Evolutionary conservation across 805 yeast species (phyloP).

Genomic region (Ogataea corticis): DNA sequence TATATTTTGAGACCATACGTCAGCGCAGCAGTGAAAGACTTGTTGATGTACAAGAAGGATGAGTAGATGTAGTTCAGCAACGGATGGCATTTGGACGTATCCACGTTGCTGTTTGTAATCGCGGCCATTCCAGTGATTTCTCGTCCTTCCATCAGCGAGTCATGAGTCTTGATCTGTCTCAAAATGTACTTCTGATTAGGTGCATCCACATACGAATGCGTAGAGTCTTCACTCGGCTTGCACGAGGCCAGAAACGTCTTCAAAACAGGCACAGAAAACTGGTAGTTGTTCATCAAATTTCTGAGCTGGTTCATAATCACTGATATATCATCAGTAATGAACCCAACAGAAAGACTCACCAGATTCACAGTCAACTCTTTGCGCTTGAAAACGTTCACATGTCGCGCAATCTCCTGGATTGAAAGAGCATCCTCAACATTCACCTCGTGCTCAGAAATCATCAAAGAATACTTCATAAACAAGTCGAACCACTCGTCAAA

Average conservation of each 20-base stretch:
- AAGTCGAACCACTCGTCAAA: conserved; percentile 85
- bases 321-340: conserved; percentile 46
- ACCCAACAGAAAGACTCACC: conserved; percentile 62
- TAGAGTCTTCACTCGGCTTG: conserved; percentile 25
- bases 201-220: conserved; percentile 57
- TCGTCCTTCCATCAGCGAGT: conserved; percentile 57
- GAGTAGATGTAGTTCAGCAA: conserved; percentile 68
- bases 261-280: conserved; percentile 70
- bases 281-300: conserved; percentile 62
- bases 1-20: conserved; percentile 76
- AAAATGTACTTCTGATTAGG: conserved; percentile 88
- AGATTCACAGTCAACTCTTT: conserved; percentile 61
- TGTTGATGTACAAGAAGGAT: conserved; percentile 73
- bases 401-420: conserved; percentile 71
- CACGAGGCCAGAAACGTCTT: conserved; percentile 63
- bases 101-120: conserved; percentile 54
- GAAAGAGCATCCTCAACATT: conserved; percentile 61
- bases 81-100: conserved; percentile 56
- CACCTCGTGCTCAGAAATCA: conserved; percentile 59
- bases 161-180: conserved; percentile 88
- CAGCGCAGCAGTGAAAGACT: conserved; percentile 80
- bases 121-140: conserved; percentile 79
- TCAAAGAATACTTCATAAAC: conserved; percentile 75
- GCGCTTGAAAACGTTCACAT: conserved; percentile 72
- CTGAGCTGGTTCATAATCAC: conserved; percentile 62